These are phyloP conservation scores for Conidiobolus incongruus DNA, from an alignment of 371 early-diverging fungal species.

Conservation along the genomic window DNA sequence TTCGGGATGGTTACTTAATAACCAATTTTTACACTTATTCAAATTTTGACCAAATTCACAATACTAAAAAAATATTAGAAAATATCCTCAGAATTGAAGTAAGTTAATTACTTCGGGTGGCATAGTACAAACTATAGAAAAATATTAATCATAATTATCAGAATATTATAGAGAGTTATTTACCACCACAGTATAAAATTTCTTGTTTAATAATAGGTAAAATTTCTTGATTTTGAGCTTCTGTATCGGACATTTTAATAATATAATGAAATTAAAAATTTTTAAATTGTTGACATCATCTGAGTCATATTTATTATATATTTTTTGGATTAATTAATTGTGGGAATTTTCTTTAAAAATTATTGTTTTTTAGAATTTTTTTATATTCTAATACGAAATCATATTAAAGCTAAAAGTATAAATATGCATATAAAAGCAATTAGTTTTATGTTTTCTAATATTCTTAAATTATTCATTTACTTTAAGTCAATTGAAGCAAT, in stretches of 20 bases:
- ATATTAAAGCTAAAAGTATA: no score
- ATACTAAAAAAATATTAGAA: constrained; percentile 21
- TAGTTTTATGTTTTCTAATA: no score
- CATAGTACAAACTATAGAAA: constrained; percentile 22
- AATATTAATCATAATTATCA: not conserved
- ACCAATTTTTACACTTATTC: constrained; percentile 62
- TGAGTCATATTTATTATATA: no score
- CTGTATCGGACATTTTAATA: constrained; percentile 5
- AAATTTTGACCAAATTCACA: constrained; percentile 71
- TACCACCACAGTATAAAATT: constrained; percentile 22
- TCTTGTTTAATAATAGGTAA: constrained; percentile 10
- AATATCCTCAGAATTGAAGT: not conserved
- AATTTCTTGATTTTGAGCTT: not conserved
- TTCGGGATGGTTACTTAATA: constrained; percentile 30
- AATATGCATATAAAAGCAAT: no score
- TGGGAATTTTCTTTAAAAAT: no score
- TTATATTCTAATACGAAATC: no score
- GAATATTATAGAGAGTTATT: constrained; percentile 1
- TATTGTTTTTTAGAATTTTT: no score
- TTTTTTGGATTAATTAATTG: no score
- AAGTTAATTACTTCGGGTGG: constrained; percentile 21
- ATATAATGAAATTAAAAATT: no score
- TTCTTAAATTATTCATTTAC: no score
- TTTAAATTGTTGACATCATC: no score
- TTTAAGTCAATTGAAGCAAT: no score